Evolutionary conservation across 1,284 basidiomycete species (phyloP).

Genomic region (Coniferiporia sulphurascens): DNA sequence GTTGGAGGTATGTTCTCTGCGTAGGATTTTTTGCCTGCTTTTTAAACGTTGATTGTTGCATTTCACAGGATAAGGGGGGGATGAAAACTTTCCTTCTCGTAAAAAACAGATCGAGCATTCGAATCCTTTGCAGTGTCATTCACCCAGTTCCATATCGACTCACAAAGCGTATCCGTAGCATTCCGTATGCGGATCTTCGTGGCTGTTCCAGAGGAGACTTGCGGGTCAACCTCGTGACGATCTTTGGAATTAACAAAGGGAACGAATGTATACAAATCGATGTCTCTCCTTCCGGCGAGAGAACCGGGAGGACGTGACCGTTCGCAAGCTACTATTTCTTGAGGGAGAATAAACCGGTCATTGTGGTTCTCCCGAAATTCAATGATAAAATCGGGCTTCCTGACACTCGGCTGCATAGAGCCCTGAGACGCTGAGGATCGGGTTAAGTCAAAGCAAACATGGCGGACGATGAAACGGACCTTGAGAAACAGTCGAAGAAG

Average conservation of each 20-base stretch:
- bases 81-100: conserved; percentile 7
- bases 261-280: conserved; percentile 13
- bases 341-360: conserved; percentile 63
- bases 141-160: conserved; percentile 10
- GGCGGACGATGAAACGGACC: neutral
- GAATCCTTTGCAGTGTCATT: conserved; percentile 10
- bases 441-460: neutral
- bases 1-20: conserved; percentile 48
- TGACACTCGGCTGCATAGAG: conserved; percentile 23
- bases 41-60: neutral
- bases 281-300: conserved; percentile 3
- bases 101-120: conserved; percentile 7
- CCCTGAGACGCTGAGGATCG: neutral
- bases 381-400: conserved; percentile 61
- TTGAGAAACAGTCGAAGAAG: neutral
- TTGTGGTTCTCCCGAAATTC: conserved; percentile 59
- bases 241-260: conserved; percentile 1
- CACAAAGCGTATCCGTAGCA: conserved; percentile 4
- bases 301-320: conserved; percentile 11
- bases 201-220: neutral
- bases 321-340: conserved; percentile 48
- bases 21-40: conserved; percentile 31
- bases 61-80: neutral
- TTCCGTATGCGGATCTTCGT: conserved; percentile 1
- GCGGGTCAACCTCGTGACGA: neutral